Evolutionary conservation across 1,139 yeast species (phyloP).

Genomic region (Chernovozyma sophiae-reginae): DNA sequence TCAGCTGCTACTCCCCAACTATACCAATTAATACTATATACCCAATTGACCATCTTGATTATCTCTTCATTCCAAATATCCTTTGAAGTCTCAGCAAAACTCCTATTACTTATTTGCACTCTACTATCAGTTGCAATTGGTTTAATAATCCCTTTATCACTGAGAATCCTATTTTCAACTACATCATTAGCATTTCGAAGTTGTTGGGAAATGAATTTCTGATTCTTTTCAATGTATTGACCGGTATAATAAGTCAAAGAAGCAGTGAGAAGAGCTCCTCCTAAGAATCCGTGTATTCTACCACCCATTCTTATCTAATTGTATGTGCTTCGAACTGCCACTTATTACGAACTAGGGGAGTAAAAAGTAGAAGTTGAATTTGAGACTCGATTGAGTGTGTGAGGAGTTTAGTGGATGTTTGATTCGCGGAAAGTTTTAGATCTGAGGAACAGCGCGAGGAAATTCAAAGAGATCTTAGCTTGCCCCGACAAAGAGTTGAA

Average conservation of each 20-base stretch:
- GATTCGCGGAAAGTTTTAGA: not conserved
- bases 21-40: slow-evolving; percentile 54
- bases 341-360: no score
- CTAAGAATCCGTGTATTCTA: slow-evolving; percentile 66
- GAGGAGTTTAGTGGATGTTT: not conserved
- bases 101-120: slow-evolving; percentile 10
- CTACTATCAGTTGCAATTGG: slow-evolving; percentile 40
- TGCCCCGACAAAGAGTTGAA: no score
- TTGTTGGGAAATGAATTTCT: slow-evolving; percentile 42
- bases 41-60: slow-evolving; percentile 61
- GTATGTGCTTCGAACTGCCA: no score
- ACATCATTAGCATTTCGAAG: slow-evolving; percentile 46
- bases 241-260: slow-evolving; percentile 65
- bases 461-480: no score
- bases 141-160: slow-evolving; percentile 33
- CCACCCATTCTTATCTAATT: slow-evolving; percentile 62
- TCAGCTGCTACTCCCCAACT: slow-evolving; percentile 38
- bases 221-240: slow-evolving; percentile 50
- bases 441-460: no score
- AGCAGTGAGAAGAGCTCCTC: slow-evolving; percentile 63
- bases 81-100: slow-evolving; percentile 57
- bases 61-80: slow-evolving; percentile 85
- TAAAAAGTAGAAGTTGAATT: no score
- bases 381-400: no score
- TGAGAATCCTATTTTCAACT: slow-evolving; percentile 47